Base-by-base conservation (phyloP, 2,329 filamentous ascomycete species). In the Ilyonectria sp. region DNA sequence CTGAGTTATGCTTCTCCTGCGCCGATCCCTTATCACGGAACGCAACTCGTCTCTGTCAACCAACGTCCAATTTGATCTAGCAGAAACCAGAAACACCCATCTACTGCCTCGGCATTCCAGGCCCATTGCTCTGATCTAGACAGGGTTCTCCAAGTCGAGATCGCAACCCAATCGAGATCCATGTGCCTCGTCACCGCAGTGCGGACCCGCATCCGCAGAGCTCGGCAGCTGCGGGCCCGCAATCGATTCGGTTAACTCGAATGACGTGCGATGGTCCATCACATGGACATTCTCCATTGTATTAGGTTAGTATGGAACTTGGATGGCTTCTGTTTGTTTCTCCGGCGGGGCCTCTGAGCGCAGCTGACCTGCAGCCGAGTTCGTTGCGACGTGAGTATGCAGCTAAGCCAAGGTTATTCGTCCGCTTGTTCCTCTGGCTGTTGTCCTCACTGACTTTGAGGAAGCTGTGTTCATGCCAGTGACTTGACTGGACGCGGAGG, bases 201-300 rank as follows among this genome's bases (percentile, higher is more conserved):
- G 63, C 63, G 63, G 63, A 65, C 31, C 63, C 63, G 63, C 63
- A 54, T 2, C 56, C 44, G 49, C 56, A 44, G 31, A 13, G 15
- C 11, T 35, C 10, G 56, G 13, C 31, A n/a, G 11, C 37, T 65
- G 63, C 63, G 63, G 63, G 33, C 56, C 63, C 63, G 63, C 63
- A 60, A 26, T 35, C 15, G 17, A 9, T 49, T 17, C 44, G 23
- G 50, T 56, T 29, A 44, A 58, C 60, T 44, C 3, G 26, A 60
- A 15, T 60, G 63, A 60, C 63, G 56, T 60, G 44, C 21, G n/a
- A 40, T 59, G 47, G 19, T 54, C 8, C 15, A 37, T 65, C 63
- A 65, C 63, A 56, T 60, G 63, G 31, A 23, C 50, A 1, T 35
- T 40, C n/a, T 29, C 29, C 17, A 26, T 31, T 15, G 10, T 17